Evolutionary conservation across 2,329 filamentous ascomycete genomes (phyloP), one percentile per base, ranked within the genome.

Genomic region (Aspergillus sp.): DNA sequence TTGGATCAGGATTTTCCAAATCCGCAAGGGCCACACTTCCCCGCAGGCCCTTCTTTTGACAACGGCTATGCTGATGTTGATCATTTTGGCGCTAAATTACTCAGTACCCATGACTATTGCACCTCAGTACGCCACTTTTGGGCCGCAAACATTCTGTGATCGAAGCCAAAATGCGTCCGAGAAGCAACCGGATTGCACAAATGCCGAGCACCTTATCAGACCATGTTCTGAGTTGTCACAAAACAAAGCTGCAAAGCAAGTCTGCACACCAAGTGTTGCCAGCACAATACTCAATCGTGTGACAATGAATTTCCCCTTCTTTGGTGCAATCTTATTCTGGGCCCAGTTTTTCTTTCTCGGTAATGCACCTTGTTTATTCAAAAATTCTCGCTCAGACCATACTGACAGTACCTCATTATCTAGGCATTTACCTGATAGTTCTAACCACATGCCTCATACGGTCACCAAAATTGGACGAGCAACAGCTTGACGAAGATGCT

Each of bases 241-340:
- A 36, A 88, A 90, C 66, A 81, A 83, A n/a, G 82, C 84, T n/a
- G 90, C 92, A 3, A 85, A 85, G 65, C 84, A 88, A 60, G 88
- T 96, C 22, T 99, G 95, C 82, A 98, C 93, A 0, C 92, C 95
- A 0, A 94, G 89, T 22, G 88, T 97, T 42, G 90, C 93, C 74
- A 95, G 91, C 60, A 96, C 91, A 0, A 96, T 99, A 77, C 82
- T 99, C 65, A 97, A 98, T 76, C 88, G 93, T 49, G 86, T 97
- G 61, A 93, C 91, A 22, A 85, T 96, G 71, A 96, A 96, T 73
- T 99, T 95, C 84, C 93, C 95, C 6, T 92, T 97, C 73, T 96
- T 99, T 71, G 95, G 95, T 11, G 87, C 89, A 11, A 80, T 98
- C n/a, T 85, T 91, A 66, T 99, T 98, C 76, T 99, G 93, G 92